Base-by-base conservation (phyloP, 257 asterid species). In the Capsicum baccatum region DNA sequence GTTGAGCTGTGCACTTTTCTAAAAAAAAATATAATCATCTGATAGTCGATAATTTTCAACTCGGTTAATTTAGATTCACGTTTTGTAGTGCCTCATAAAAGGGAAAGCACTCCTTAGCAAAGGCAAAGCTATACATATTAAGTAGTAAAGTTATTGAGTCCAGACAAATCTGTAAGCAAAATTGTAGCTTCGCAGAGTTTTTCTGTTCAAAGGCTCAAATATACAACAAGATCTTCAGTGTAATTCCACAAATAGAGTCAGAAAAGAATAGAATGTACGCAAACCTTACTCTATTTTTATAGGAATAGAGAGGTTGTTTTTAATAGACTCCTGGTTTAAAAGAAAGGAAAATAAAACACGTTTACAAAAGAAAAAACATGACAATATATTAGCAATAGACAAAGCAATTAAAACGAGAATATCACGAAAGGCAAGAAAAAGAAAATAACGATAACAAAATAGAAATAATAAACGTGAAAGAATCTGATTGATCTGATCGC, bases 191-290 rank as follows among this genome's bases (percentile, higher is more conserved):
- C 0, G 9, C 2, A 13, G 73, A 35, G 48, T 66, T 66, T 3
- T 66, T 66, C 37, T 37, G 5, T 35, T 66, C 10, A 6, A 33
- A 67, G 37, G 50, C 76, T 71, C 16, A 26, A 63, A 5, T 63
- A 1, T 63, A 63, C 2, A 5, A 11, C 4, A 64, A 10, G 0
- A 12, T 6, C 26, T 6, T 2, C 2, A 11, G 0, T 64, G 2
- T 26, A 62, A 62, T 62, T 62, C 10, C 11, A 21, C 5, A 62
- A 62, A 7, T 4, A 6, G 1, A 0, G 0, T 63, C 0, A 9
- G 9, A 10, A 3, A 0, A 0, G 44, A 4, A 39, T 21, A 21
- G 6, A 0, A 11, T 11, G 0, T 9, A 62, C 1, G 0, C 4
- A 63, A 2, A 60, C 0, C 9, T 10, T 10, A 4, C 5, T 21